Base-by-base conservation (phyloP, 306 rosid genomes). In the Acacia acuminata region DNA sequence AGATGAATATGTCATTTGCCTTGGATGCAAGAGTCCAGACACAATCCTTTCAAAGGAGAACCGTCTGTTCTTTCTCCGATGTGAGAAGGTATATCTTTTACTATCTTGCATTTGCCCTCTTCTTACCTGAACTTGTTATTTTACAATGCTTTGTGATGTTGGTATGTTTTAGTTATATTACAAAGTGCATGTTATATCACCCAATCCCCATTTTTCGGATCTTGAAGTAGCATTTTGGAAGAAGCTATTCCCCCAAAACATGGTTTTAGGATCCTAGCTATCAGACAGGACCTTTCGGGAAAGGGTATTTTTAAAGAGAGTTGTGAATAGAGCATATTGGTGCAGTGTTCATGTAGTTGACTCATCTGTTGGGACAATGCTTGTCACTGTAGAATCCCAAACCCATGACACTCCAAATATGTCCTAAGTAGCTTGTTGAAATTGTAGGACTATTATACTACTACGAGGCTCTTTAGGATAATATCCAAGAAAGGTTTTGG, bases 1-100 rank as follows among this genome's bases (percentile, higher is more conserved):
- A 93, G 98, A 93, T 82, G 99, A 96, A 68, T 94, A 94, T 82
- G 97, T 92, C 68, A 94, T 92, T 80, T 92, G 97, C 83, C 38
- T 94, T 65, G 98, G 98, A 77, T 94, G 97, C 90, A 94, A 94
- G 85, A 92, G 98, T 84, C 99, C 98, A 0, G 99, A 96, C 90
- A 96, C 99, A 9, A 91, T 93, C 71, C 98, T 96, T 67, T 83
- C 97, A 4, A 96, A 96, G 93, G 99, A 96, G 89, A 96, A 96
- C 56, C 98, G 99, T 42, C 89, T 96, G 12, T 96, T 93, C 91
- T 96, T 96, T 85, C 99, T 93, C 65, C 93, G 99, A 80, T 96
- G 99, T 71, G 98, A 96, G 82, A 96, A 92, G 98, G 99, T 96
- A 83, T 86, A 12, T 73, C 83, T 80, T 12, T 38, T 38, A 48